phyloP scores from a whole-genome alignment of 768 basidiomycete species.

The Kwoniella heveanensis region DNA sequence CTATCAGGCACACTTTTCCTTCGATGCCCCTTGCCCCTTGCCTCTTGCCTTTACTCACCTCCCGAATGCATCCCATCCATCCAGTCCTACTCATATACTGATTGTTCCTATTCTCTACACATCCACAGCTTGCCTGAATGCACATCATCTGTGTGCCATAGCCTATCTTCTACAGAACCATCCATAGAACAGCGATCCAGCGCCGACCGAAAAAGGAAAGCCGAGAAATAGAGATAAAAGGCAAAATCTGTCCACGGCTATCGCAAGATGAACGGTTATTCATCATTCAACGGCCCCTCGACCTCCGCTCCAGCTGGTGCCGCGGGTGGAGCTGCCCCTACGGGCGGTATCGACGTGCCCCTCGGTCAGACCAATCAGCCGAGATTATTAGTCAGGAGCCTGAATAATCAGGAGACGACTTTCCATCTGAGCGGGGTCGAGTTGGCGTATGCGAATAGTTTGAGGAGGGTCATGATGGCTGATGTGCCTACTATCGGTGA shows the following conservation, averaged over 20 bases:
- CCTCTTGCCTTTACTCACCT: no score
- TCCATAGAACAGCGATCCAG: no score
- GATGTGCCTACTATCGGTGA: constrained; percentile 93
- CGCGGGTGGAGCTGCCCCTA: not conserved
- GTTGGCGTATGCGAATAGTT: constrained; percentile 89
- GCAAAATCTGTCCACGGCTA: not conserved
- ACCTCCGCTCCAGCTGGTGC: constrained; percentile 6
- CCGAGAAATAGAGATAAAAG: not conserved
- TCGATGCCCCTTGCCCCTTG: no score
- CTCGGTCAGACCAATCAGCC: constrained; percentile 48
- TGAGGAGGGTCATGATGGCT: constrained; percentile 91
- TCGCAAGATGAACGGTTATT: constrained; percentile 9
- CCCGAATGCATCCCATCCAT: no score
- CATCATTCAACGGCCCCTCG: constrained; percentile 3
- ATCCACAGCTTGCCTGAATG: no score
- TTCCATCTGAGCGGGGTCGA: constrained; percentile 96
- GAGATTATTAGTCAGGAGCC: constrained; percentile 46
- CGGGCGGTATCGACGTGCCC: constrained; percentile 33
- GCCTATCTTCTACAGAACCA: no score
- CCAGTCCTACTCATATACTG: no score
- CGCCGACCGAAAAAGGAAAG: no score
- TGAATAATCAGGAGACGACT: constrained; percentile 81
- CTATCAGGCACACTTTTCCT: constrained; percentile 5
- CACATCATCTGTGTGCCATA: no score
- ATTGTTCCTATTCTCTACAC: no score